Base-by-base conservation (phyloP, 2,329 filamentous ascomycete genomes). In the Metarhizium guizhouense region DNA sequence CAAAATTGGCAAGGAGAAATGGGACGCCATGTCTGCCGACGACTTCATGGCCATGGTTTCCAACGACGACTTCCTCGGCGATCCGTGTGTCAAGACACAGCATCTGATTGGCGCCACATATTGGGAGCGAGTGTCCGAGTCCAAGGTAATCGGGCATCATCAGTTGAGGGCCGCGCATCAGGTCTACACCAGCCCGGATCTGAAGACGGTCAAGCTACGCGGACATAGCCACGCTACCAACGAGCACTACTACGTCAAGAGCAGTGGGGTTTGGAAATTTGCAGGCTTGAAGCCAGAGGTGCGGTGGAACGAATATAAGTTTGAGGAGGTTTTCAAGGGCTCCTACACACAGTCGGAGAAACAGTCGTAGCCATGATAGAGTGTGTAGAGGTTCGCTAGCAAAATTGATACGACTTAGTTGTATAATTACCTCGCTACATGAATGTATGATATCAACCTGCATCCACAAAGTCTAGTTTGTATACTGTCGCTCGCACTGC, bases 121-220 rank as follows among this genome's bases (percentile, higher is more conserved):
- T 60, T 81, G 77, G 77, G 74, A 66, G 64, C 32, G 74, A 77
- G 55, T 68, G 69, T 58, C 36, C 5, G 36, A 40, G 14, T 11
- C 36, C 36, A 73, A 78, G 58, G 77, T 81, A 57, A 74, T 69
- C 32, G 76, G 79, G 55, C 76, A 74, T 65, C 80, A 83, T 64
- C 80, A 83, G 70, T 72, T 83, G 60, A 78, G 80, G 34, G 80
- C 82, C 48, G 78, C 80, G 16, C 80, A 83, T 63, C 79, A 82
- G 67, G 72, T 71, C 60, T 82, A 82, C 68, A 75, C 68, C 14
- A 79, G 81, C 61, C 72, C 69, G 56, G 70, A 66, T 16, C 62
- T 72, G 54, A 71, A 64, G n/a, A 68, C 73, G 53, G 77, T 82
- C 61, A 79, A 81, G 70, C 79, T 78, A n/a, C 79, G 82, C 60